Conservation (phyloP, 345 rosid genomes). For the Murraya paniculata region DNA sequence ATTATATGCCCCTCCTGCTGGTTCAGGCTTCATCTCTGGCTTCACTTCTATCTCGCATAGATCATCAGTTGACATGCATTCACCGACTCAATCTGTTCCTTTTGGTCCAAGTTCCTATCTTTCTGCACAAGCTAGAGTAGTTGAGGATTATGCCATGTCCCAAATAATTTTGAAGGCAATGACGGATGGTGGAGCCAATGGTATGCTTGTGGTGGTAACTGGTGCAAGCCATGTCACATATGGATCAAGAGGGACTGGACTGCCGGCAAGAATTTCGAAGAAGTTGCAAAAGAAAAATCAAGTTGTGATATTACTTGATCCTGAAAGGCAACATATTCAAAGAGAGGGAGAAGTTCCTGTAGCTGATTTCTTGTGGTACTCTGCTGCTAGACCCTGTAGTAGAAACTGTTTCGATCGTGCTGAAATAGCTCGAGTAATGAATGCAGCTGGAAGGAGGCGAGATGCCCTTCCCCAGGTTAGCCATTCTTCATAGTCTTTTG, state of each 20-base stretch:
- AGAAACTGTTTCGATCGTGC: conserved; percentile 94
- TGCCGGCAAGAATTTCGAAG: conserved; percentile 82
- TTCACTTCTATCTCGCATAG: conserved; percentile 65
- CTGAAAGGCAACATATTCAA: conserved; percentile 77
- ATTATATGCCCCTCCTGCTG: conserved; percentile 77
- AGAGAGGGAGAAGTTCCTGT: conserved; percentile 89
- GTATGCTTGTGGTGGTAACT: conserved; percentile 72
- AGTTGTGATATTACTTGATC: conserved; percentile 79
- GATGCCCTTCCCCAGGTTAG: conserved; percentile 86
- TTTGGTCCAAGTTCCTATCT: conserved; percentile 88
- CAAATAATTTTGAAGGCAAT: conserved; percentile 60
- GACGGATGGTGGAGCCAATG: conserved; percentile 56
- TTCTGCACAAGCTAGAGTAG: conserved; percentile 82
- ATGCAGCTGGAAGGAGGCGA: conserved; percentile 87
- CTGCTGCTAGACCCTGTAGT: conserved; percentile 91
- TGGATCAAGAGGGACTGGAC: conserved; percentile 83
- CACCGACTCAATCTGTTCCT: conserved; percentile 51
- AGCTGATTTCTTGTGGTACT: conserved; percentile 92
- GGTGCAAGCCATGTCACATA: conserved; percentile 78
- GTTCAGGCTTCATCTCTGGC: conserved; percentile 89
- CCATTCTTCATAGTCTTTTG: conserved; percentile 5
- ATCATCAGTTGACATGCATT: conserved; percentile 48
- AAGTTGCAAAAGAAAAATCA: conserved; percentile 84
- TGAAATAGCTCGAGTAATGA: conserved; percentile 94
- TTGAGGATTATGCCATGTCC: conserved; percentile 86